A percentile compares a stretch with the other conserved stretches of the same genome.
Evolutionary conservation across 306 rosid species (phyloP).

Genomic region (Leucaena leucocephala): DNA sequence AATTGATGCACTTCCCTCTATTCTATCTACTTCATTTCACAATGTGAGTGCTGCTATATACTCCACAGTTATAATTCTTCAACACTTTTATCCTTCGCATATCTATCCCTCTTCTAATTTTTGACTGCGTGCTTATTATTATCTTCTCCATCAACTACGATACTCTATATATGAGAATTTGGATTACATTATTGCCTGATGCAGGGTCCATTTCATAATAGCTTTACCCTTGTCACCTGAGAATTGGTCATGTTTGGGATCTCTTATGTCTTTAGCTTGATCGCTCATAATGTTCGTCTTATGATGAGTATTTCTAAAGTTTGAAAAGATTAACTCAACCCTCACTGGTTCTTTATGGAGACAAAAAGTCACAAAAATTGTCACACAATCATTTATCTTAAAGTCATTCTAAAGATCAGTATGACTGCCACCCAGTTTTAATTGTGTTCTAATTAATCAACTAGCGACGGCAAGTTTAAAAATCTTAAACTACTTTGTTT

Average conservation of each 20-base stretch:
- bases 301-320: background rate
- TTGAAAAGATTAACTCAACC: slow-evolving; percentile 1
- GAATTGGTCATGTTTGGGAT: background rate
- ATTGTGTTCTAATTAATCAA: background rate
- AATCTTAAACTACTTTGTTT: background rate
- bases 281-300: background rate
- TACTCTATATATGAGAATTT: background rate
- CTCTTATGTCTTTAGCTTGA: background rate
- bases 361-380: background rate
- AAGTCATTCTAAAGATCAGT: slow-evolving; percentile 8
- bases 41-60: background rate
- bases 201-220: background rate
- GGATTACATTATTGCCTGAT: background rate
- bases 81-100: slow-evolving; percentile 17
- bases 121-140: background rate
- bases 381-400: slow-evolving; percentile 18
- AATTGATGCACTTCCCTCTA: slow-evolving; percentile 32
- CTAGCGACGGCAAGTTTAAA: background rate
- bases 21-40: background rate
- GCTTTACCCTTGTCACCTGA: background rate
- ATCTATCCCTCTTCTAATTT: background rate
- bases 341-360: background rate
- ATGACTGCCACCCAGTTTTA: slow-evolving; percentile 6
- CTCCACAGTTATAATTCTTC: background rate
- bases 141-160: background rate